These are phyloP conservation scores for Cicer chorassanicum DNA, from an alignment of 306 rosid genomes.

Conservation along the genomic window DNA sequence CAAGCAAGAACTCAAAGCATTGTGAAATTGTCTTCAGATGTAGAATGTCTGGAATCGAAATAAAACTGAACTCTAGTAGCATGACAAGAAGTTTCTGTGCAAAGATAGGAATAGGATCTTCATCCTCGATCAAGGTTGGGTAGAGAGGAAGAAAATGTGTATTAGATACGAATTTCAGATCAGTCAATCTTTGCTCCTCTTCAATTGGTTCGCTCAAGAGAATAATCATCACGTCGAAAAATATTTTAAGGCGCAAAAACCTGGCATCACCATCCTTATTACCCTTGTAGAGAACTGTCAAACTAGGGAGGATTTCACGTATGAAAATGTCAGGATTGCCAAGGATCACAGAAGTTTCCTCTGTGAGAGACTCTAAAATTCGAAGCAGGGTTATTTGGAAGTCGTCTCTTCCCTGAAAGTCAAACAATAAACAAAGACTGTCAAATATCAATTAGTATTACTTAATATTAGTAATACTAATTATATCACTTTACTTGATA, in stretches of 20 bases:
- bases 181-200: slow-evolving; percentile 69
- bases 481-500: too few relatives aligned
- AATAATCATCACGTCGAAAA: slow-evolving; percentile 81
- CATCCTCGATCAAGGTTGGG: slow-evolving; percentile 89
- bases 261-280: slow-evolving; percentile 98
- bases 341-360: slow-evolving; percentile 69
- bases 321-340: slow-evolving; percentile 73
- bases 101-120: slow-evolving; percentile 92
- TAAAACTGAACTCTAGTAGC: slow-evolving; percentile 75
- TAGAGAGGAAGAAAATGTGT: slow-evolving; percentile 87
- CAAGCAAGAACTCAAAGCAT: slow-evolving; percentile 94
- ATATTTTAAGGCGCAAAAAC: slow-evolving; percentile 88
- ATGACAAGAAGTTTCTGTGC: slow-evolving; percentile 99
- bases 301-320: slow-evolving; percentile 86
- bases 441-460: slow-evolving; percentile 30
- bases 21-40: slow-evolving; percentile 90
- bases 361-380: slow-evolving; percentile 80
- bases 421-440: slow-evolving; percentile 38
- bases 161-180: slow-evolving; percentile 73
- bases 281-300: slow-evolving; percentile 86
- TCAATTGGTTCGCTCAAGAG: slow-evolving; percentile 76
- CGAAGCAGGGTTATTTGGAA: slow-evolving; percentile 95
- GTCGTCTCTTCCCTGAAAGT: slow-evolving; percentile 94
- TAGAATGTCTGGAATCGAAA: slow-evolving; percentile 82
- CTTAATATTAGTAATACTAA: too few relatives aligned